phyloP scores from a whole-genome alignment of 192 early-diverging fungal genomes.

The Gonapodya prolifera region DNA sequence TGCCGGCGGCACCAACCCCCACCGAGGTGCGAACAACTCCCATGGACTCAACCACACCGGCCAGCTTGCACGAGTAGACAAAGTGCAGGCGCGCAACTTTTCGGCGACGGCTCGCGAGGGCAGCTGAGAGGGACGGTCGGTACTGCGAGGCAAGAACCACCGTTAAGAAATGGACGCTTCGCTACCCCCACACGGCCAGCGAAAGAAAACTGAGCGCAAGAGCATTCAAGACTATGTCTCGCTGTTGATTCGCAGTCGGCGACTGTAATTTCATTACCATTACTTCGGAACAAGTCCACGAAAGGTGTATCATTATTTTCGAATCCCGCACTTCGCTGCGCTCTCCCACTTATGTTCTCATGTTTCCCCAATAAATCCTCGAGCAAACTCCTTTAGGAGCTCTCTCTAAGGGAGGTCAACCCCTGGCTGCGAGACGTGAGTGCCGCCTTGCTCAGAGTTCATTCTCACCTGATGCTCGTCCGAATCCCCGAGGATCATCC shows the following conservation, averaged over 20 bases:
- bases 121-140: conserved; percentile 8
- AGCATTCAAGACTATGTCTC: neutral
- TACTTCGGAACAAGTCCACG: neutral
- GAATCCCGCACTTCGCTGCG: too few relatives aligned
- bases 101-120: conserved; percentile 7
- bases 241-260: conserved; percentile 9
- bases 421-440: too few relatives aligned
- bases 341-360: too few relatives aligned
- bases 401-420: too few relatives aligned
- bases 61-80: conserved; percentile 44
- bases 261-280: neutral
- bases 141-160: conserved; percentile 18
- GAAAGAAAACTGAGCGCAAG: conserved; percentile 7
- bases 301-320: too few relatives aligned
- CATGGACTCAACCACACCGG: conserved; percentile 57
- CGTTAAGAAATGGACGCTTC: neutral
- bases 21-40: conserved; percentile 55
- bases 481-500: conserved; percentile 9
- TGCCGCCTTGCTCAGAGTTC: too few relatives aligned
- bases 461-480: conserved; percentile 13
- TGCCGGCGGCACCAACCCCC: conserved; percentile 39
- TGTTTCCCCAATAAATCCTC: too few relatives aligned
- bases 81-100: conserved; percentile 47
- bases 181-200: neutral
- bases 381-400: too few relatives aligned